These are phyloP conservation scores for Epicoccum sorghinum DNA, from an alignment of 2,329 filamentous ascomycete genomes.

Conservation along the genomic window DNA sequence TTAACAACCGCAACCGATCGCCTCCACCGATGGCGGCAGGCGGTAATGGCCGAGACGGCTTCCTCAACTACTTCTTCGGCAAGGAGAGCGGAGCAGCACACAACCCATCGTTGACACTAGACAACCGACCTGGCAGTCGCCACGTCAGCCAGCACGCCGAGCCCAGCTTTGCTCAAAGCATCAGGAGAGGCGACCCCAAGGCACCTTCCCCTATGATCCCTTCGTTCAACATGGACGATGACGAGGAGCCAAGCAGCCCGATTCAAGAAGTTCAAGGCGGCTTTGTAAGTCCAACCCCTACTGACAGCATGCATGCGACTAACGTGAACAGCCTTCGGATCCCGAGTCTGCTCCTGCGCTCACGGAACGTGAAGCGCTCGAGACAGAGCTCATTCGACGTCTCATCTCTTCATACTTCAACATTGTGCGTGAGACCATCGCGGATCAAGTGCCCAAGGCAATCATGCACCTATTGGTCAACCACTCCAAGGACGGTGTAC, in stretches of 20 bases:
- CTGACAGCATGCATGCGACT: constrained; percentile 15
- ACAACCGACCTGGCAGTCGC: constrained; percentile 56
- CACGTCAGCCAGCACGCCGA: constrained; percentile 82
- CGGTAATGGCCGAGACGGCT: constrained; percentile 78
- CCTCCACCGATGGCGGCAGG: constrained; percentile 57
- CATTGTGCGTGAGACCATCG: constrained; percentile 97
- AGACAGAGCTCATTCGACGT: constrained; percentile 95
- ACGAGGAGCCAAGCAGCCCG: constrained; percentile 50
- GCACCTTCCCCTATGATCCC: constrained; percentile 44
- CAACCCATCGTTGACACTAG: constrained; percentile 48
- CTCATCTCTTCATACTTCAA: constrained; percentile 99
- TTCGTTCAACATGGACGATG: constrained; percentile 36
- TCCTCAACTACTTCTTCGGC: constrained; percentile 98
- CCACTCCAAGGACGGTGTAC: constrained; percentile 96
- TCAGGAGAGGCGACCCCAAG: constrained; percentile 72
- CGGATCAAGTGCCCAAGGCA: constrained; percentile 97
- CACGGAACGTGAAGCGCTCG: constrained; percentile 93
- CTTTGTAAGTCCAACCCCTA: constrained; percentile 59
- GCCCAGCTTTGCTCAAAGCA: constrained; percentile 81
- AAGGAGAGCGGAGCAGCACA: constrained; percentile 74
- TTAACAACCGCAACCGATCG: constrained; percentile 69
- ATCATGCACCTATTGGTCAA: constrained; percentile 99
- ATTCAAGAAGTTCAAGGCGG: constrained; percentile 55
- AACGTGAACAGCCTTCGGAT: constrained; percentile 43
- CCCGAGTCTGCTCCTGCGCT: constrained; percentile 77